Evolutionary conservation across 2,329 filamentous ascomycete species (phyloP), one percentile per base, ranked within the genome.

Genomic region (Endothia cerciana): DNA sequence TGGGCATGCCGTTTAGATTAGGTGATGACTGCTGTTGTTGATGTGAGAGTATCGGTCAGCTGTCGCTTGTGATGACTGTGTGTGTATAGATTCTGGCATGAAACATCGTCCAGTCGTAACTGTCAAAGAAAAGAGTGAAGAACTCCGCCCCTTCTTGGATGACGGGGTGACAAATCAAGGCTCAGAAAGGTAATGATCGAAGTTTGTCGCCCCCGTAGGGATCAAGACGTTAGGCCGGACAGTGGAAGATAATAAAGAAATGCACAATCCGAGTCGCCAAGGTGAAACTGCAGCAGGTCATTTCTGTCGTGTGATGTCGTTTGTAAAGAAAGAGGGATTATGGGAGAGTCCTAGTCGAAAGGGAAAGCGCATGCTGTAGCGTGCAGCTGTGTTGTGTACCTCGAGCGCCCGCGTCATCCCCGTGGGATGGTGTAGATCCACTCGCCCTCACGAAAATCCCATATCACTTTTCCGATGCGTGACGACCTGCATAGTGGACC

Each of bases 401-500:
- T 53, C 33, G 55, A 33, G 45, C 6, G 40, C 33, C 36, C 55
- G 25, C 55, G 13, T 30, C n/a, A 22, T 15, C 43, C 7, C 41
- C 30, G 25, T 41, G 22, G n/a, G 28, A 17, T 56, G 33, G n/a
- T 8, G 11, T 38, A 57, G n/a, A 22, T 10, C n/a, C 22, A 47
- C 40, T 53, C 15, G 33, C 25, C 25, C 11, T 70, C 69, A 74
- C 51, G 69, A 69, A 65, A 73, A 77, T 25, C 69, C 65, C 69
- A 74, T 71, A 15, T 75, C 73, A 6, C 74, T 74, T 63, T 76
- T 78, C 66, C 76, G 74, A 62, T 79, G 74, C 60, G 74, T 77
- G 63, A 81, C 73, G 25, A 79, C 73, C 58, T 82, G 80, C 36
- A 82, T 74, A 1, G 79, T 81, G 13, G 78, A 76, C 11, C 77